Conservation (phyloP, 2,329 filamentous ascomycete species). For the Monosporascus sp. region DNA sequence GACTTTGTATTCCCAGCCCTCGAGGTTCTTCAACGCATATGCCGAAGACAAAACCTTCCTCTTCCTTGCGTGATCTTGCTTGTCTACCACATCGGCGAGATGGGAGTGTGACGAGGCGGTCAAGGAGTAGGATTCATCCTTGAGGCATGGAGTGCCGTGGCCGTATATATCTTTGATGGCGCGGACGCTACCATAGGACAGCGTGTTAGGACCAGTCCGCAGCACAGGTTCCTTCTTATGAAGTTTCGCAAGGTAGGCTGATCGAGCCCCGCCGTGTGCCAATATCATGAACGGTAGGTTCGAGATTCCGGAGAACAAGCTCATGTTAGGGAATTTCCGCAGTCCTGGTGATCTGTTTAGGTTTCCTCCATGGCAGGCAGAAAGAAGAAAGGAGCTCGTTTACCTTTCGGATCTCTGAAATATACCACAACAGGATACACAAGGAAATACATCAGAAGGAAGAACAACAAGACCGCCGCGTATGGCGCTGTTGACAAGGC, state of each 20-base stretch:
- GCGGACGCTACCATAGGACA: slow-evolving; percentile 36
- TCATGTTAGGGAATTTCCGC: slow-evolving; percentile 41
- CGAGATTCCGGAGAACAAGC: slow-evolving; percentile 38
- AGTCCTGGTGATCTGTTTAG: slow-evolving; percentile 24
- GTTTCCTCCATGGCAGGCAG: neutral
- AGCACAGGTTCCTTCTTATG: slow-evolving; percentile 42
- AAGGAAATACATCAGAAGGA: slow-evolving; percentile 29
- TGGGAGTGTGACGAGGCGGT: slow-evolving; percentile 45
- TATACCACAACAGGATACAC: slow-evolving; percentile 37
- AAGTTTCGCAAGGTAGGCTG: slow-evolving; percentile 34
- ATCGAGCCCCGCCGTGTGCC: slow-evolving; percentile 38
- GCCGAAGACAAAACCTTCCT: slow-evolving; percentile 45
- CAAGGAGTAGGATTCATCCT: slow-evolving; percentile 42
- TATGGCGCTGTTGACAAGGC: slow-evolving; percentile 2
- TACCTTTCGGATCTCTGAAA: slow-evolving; percentile 39
- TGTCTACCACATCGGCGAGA: slow-evolving; percentile 48
- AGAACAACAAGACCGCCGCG: slow-evolving; percentile 2
- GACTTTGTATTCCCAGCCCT: slow-evolving; percentile 51
- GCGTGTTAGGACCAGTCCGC: slow-evolving; percentile 39
- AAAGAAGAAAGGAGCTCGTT: neutral
- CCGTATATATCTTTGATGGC: slow-evolving; percentile 48
- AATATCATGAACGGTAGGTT: slow-evolving; percentile 43
- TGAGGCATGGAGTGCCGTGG: slow-evolving; percentile 45
- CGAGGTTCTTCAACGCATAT: slow-evolving; percentile 49
- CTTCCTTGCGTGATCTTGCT: slow-evolving; percentile 46